Base-by-base conservation (phyloP, 371 early-diverging fungal species). In the Rhizopus stolonifer region DNA sequence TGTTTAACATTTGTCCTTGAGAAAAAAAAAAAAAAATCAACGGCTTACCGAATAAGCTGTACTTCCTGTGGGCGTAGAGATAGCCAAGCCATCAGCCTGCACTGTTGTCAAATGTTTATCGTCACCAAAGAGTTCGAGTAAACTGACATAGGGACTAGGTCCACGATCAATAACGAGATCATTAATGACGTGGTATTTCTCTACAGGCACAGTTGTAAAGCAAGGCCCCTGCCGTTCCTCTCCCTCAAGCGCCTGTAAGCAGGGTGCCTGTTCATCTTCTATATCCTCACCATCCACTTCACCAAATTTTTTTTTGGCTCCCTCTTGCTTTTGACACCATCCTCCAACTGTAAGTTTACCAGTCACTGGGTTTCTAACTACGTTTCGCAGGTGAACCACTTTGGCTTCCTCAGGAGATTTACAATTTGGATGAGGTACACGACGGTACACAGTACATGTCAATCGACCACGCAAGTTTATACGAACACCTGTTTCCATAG, bases 1-100 rank as follows among this genome's bases (percentile, higher is more conserved):
- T n/a, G n/a, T n/a, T n/a, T n/a, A n/a, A n/a, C n/a, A n/a, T n/a
- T n/a, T n/a, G n/a, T n/a, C n/a, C n/a, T n/a, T n/a, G 19, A 46
- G 43, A 22, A 39, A 65, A 23, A 29, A 29, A 29, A 10, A 10
- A 10, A 10, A 10, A 10, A 29, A 29, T 4, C 4, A 29, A 29
- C 4, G 10, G 10, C 79, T 79, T 74, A 89, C 82, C 14, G 91
- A 91, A 62, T 96, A 97, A 1, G 98, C 98, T 0, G 98, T 97
- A 4, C 94, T 94, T n/a, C 98, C 98, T 0, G 98, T 97, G 0
- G 97, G 96, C 0, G 98, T 96, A 1, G 95, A 84, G 29, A 98
- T 76, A 23, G 91, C 89, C 57, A 98, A 72, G 0, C 98, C 98
- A 57, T 98, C 98, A 0, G 94, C 93, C 60, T 90, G 89, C 0